A percentile compares a stretch with the other conserved stretches of the same genome.
Evolutionary conservation across 352 stramenopile genomes (phyloP).

Genomic region (Thalassiosira sp.): DNA sequence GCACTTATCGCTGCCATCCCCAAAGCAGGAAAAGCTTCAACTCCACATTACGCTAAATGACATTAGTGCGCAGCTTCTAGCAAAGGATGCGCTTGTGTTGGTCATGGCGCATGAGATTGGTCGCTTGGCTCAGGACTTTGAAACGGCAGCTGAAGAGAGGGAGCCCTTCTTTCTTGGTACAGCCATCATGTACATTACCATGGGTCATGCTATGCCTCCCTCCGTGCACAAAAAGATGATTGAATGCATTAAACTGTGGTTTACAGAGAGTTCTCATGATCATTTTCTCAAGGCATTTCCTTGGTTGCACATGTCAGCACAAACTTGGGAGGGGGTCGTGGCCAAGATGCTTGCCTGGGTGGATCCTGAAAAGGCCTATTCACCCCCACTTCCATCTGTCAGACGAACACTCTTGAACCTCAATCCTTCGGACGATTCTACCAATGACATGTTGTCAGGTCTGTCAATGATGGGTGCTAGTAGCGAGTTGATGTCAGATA

Average conservation of each 20-base stretch:
- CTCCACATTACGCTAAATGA: slow-evolving; percentile 34
- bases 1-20: slow-evolving; percentile 8
- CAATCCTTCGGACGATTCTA: neutral
- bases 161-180: slow-evolving; percentile 24
- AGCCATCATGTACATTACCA: slow-evolving; percentile 15
- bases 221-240: slow-evolving; percentile 28
- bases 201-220: slow-evolving; percentile 28
- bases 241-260: slow-evolving; percentile 23
- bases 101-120: slow-evolving; percentile 26
- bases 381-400: slow-evolving; percentile 8
- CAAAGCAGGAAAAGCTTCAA: slow-evolving; percentile 26
- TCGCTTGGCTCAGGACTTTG: neutral
- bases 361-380: slow-evolving; percentile 20
- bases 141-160: neutral
- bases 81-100: slow-evolving; percentile 35
- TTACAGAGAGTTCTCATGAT: slow-evolving; percentile 21
- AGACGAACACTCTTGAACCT: neutral
- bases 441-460: neutral
- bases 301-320: slow-evolving; percentile 14
- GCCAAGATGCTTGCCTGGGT: slow-evolving; percentile 24
- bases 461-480: slow-evolving; percentile 11
- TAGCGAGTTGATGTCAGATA: slow-evolving; percentile 12
- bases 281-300: slow-evolving; percentile 18
- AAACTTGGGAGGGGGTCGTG: slow-evolving; percentile 18
- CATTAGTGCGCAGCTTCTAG: slow-evolving; percentile 27